Evolutionary conservation across 2,329 filamentous ascomycete species (phyloP).

Genomic region (Sclerotiophoma versabilis): DNA sequence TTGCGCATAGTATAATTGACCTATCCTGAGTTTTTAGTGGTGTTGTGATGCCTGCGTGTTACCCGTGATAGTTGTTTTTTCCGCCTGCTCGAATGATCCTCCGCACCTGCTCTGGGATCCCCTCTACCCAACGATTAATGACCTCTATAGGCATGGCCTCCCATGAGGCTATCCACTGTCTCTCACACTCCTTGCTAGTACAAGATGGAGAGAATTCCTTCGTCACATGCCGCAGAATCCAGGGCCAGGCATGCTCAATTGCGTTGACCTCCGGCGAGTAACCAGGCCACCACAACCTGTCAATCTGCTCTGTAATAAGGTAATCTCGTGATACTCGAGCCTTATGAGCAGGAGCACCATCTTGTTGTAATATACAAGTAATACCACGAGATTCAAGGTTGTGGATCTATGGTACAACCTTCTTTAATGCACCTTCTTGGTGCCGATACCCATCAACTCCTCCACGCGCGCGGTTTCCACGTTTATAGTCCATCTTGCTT

Average conservation of each 20-base stretch:
- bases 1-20: too few species aligned
- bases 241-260: slow-evolving; percentile 17
- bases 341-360: slow-evolving; percentile 15
- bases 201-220: slow-evolving; percentile 7
- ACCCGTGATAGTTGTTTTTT: slow-evolving; percentile 17
- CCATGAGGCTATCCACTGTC: slow-evolving; percentile 2
- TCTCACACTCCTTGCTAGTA: neutral
- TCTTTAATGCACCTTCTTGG: neutral
- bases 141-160: slow-evolving; percentile 7
- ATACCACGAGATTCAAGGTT: neutral
- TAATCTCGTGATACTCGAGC: slow-evolving; percentile 8
- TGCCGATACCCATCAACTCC: neutral
- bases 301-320: neutral
- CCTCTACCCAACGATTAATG: slow-evolving; percentile 11
- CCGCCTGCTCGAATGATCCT: slow-evolving; percentile 8
- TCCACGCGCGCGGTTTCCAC: neutral
- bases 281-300: slow-evolving; percentile 13
- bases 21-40: neutral
- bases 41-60: too few species aligned
- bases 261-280: slow-evolving; percentile 17
- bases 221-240: slow-evolving; percentile 7
- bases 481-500: neutral
- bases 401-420: neutral
- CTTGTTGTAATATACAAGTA: slow-evolving; percentile 3
- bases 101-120: slow-evolving; percentile 1